A percentile compares a stretch with the other conserved stretches of the same genome.
phyloP scores from a whole-genome alignment of 805 yeast genomes.

The Schizosaccharomyces octosporus region DNA sequence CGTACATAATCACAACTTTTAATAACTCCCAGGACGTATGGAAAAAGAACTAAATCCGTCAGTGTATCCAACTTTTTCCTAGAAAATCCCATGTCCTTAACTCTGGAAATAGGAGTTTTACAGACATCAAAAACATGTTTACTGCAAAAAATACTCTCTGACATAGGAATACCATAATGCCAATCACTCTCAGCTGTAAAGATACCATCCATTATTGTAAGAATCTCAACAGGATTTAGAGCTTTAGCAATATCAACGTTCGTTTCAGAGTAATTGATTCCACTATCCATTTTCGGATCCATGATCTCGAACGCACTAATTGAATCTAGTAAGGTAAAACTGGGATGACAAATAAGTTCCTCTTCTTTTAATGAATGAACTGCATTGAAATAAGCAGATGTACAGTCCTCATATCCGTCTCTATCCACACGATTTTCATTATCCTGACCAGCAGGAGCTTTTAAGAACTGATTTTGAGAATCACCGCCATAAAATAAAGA shows the following conservation, averaged over 20 bases:
- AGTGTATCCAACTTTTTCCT: not conserved
- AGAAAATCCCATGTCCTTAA: not conserved
- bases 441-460: not conserved
- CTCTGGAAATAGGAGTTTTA: not conserved
- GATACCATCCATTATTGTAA: not conserved
- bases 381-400: not conserved
- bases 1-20: constrained; percentile 1
- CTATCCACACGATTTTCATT: not conserved
- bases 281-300: constrained; percentile 1
- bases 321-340: not conserved
- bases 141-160: not conserved
- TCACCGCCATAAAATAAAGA: no score
- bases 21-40: not conserved
- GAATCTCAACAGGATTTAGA: not conserved
- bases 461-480: no score
- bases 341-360: not conserved
- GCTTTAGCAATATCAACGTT: not conserved
- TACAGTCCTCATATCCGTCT: not conserved
- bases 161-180: not conserved
- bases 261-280: not conserved
- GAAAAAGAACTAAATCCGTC: not conserved
- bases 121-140: not conserved
- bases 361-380: not conserved
- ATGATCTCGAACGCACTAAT: not conserved
- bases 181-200: not conserved